A percentile compares a stretch with the other conserved stretches of the same genome.
Evolutionary conservation across 108 stramenopile genomes (phyloP).

Genomic region (Craspedostauros australis): DNA sequence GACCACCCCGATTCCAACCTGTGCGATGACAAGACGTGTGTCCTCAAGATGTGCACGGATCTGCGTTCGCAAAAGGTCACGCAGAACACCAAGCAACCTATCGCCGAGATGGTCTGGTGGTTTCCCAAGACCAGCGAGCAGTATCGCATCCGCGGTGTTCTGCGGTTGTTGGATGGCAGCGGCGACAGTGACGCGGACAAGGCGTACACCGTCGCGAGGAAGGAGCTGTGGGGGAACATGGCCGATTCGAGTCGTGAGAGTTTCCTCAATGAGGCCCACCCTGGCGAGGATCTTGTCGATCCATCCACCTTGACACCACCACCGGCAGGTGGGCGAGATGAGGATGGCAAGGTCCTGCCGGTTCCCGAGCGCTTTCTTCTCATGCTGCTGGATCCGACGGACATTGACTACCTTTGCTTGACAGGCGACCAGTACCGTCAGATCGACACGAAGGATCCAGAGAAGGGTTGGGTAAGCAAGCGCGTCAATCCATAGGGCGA

Average conservation of each 20-base stretch:
- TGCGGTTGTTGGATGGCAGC: constrained; percentile 48
- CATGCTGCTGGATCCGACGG: constrained; percentile 62
- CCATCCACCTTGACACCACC: no score
- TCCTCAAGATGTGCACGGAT: constrained; percentile 84
- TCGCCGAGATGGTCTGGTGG: constrained; percentile 85
- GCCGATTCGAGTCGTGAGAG: constrained; percentile 70
- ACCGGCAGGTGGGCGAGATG: constrained; percentile 59
- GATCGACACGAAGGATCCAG: constrained; percentile 28
- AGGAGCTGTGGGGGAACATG: constrained; percentile 78
- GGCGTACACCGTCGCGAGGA: constrained; percentile 36
- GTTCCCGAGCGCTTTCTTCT: constrained; percentile 73
- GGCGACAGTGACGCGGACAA: constrained; percentile 32
- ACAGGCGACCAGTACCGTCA: constrained; percentile 75
- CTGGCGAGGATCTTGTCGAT: constrained; percentile 54
- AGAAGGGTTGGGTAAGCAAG: constrained; percentile 12
- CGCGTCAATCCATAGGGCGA: constrained; percentile 31
- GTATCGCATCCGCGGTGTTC: constrained; percentile 69
- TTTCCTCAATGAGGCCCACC: constrained; percentile 39
- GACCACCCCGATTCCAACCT: constrained; percentile 17
- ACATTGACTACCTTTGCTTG: constrained; percentile 74
- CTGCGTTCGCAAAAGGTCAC: constrained; percentile 58
- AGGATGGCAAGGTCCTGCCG: constrained; percentile 63
- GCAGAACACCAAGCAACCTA: constrained; percentile 16
- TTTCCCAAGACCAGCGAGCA: constrained; percentile 83
- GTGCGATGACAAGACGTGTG: constrained; percentile 17